Evolutionary conservation across 148 eudicot genomes (phyloP).

Genomic region (Rhododendron ferrugineum): DNA sequence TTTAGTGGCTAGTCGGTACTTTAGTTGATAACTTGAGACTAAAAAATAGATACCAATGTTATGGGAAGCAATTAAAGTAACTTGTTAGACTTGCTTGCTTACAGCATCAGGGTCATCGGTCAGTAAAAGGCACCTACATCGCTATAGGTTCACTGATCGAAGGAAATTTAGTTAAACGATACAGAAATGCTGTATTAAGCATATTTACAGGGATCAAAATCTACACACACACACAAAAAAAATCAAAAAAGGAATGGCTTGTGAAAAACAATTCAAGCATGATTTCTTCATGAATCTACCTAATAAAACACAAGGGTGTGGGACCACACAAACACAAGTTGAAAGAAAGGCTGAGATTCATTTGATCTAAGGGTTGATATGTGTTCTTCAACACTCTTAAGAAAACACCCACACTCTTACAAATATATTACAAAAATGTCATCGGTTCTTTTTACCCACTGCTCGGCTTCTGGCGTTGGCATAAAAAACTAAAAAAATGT

Average conservation of each 20-base stretch:
- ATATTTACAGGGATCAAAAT: neutral
- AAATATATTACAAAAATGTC: too few species aligned
- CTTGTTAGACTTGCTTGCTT: neutral
- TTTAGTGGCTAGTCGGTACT: neutral
- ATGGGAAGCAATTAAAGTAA: neutral
- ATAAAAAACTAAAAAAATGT: too few species aligned
- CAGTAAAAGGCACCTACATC: neutral
- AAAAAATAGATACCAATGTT: neutral
- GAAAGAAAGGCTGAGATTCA: too few species aligned
- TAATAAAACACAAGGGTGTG: too few species aligned
- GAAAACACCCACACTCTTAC: too few species aligned
- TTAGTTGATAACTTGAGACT: neutral
- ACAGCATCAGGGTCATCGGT: neutral
- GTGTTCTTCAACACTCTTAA: too few species aligned
- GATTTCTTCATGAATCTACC: neutral
- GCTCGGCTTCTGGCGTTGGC: too few species aligned
- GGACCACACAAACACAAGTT: too few species aligned
- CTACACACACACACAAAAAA: neutral
- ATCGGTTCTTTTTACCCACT: too few species aligned
- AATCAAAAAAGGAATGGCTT: neutral
- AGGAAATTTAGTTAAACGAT: neutral
- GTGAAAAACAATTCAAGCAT: neutral
- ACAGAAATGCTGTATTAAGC: neutral
- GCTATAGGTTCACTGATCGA: neutral
- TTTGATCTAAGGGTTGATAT: too few species aligned